phyloP scores from a whole-genome alignment of 768 basidiomycete species.

The Collybiopsis luxurians region DNA sequence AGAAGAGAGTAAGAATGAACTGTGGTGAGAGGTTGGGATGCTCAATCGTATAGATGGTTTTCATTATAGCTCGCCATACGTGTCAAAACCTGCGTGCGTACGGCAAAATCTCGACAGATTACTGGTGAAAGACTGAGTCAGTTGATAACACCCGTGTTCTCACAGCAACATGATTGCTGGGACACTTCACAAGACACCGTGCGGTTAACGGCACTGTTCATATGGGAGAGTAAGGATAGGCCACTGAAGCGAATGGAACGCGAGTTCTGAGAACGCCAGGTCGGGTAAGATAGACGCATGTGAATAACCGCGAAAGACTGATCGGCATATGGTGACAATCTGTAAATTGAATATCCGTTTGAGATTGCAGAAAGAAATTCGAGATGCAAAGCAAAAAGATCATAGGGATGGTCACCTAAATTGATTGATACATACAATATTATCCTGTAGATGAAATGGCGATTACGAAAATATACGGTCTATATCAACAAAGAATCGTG shows the following conservation, averaged over 20 bases:
- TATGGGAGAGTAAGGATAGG: conserved; percentile 5
- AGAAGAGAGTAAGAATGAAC: conserved; percentile 10
- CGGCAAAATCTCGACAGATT: conserved; percentile 26
- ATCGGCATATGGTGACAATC: background rate
- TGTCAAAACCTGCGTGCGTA: conserved; percentile 31
- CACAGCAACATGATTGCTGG: background rate
- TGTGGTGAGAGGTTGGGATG: background rate
- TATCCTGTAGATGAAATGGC: conserved; percentile 32
- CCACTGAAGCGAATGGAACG: background rate
- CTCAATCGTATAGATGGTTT: background rate
- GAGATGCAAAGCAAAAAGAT: background rate
- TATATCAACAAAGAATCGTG: too few relatives aligned
- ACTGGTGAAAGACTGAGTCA: conserved; percentile 17
- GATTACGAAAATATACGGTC: conserved; percentile 22
- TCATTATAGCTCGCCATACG: conserved; percentile 24
- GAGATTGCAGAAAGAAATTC: too few relatives aligned
- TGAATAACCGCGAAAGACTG: background rate
- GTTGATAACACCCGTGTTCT: conserved; percentile 1
- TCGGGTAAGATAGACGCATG: background rate
- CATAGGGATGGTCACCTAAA: conserved; percentile 2
- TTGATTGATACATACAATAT: conserved; percentile 24
- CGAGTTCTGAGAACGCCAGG: background rate
- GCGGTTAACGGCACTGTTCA: background rate
- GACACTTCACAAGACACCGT: background rate
- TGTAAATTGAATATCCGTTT: background rate